Evolutionary conservation across 768 basidiomycete genomes (phyloP), one percentile per base, ranked within the genome.

Genomic region (Kwoniella sp.): DNA sequence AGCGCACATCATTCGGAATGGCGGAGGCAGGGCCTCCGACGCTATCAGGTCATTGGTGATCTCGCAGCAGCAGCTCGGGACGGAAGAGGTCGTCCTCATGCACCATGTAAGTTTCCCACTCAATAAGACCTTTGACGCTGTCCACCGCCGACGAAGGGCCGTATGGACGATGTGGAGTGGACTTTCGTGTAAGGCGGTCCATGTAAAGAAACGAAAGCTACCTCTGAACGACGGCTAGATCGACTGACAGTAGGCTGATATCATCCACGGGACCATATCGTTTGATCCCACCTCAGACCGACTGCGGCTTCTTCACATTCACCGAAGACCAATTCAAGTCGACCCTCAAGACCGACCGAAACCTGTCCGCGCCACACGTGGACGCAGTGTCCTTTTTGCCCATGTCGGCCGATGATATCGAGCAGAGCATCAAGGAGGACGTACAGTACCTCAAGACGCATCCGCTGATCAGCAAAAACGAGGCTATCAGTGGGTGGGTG

Each of bases 101-200:
- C 58, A 60, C 52, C 58, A 60, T 60, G 58, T 60, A 13, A 52
- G 58, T 60, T n/a, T n/a, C n/a, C n/a, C n/a, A n/a, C n/a, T n/a
- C n/a, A n/a, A n/a, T n/a, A n/a, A n/a, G n/a, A n/a, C n/a, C n/a
- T n/a, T n/a, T n/a, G n/a, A n/a, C n/a, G n/a, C n/a, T n/a, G n/a
- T n/a, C n/a, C n/a, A n/a, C n/a, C n/a, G n/a, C n/a, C n/a, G n/a
- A n/a, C n/a, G n/a, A n/a, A n/a, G n/a, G n/a, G n/a, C n/a, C n/a
- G n/a, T n/a, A n/a, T n/a, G n/a, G n/a, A n/a, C n/a, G n/a, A n/a
- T n/a, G n/a, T n/a, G n/a, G n/a, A n/a, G n/a, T n/a, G n/a, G n/a
- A n/a, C n/a, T n/a, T n/a, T n/a, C n/a, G n/a, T n/a, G n/a, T n/a
- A n/a, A n/a, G n/a, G n/a, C n/a, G n/a, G n/a, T n/a, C n/a, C n/a